Conservation (phyloP, 2,329 filamentous ascomycete genomes). For the Hypomyces rosellus region DNA sequence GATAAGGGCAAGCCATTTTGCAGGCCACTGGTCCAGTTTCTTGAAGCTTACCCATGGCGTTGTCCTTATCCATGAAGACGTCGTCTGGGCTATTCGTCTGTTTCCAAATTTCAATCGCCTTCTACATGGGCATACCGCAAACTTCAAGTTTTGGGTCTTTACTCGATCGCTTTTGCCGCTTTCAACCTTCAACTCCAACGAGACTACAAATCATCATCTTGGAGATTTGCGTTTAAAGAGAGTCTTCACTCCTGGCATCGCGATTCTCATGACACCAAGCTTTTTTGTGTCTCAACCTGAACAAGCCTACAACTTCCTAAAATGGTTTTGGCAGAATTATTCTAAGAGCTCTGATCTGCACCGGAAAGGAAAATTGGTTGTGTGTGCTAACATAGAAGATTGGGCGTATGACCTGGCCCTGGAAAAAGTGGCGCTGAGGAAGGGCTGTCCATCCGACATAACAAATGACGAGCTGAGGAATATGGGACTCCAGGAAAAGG, state of each 20-base stretch:
- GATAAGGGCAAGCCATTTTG: conserved; percentile 34
- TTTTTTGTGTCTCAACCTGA: conserved; percentile 34
- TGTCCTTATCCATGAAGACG: conserved; percentile 42
- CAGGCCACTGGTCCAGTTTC: conserved; percentile 45
- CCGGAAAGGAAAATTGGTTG: conserved; percentile 21
- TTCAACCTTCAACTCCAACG: conserved; percentile 13
- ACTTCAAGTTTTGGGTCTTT: conserved; percentile 36
- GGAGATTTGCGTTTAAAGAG: conserved; percentile 22
- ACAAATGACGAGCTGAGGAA: not conserved
- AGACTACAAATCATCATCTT: conserved; percentile 4
- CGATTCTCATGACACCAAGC: conserved; percentile 35
- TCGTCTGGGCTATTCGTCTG: conserved; percentile 29
- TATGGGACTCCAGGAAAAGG: conserved; percentile 6
- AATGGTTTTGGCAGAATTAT: conserved; percentile 27
- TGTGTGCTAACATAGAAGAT: conserved; percentile 22
- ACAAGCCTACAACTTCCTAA: conserved; percentile 28
- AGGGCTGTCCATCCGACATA: not conserved
- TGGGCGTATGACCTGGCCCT: conserved; percentile 25
- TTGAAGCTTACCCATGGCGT: conserved; percentile 20
- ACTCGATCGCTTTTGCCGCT: conserved; percentile 22
- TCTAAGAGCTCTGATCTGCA: conserved; percentile 7
- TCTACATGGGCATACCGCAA: conserved; percentile 23
- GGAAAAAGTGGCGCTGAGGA: not conserved
- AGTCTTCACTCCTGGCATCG: conserved; percentile 27
- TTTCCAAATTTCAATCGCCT: conserved; percentile 32